Base-by-base conservation (phyloP, 2,329 filamentous ascomycete genomes). In the Neopestalotiopsis rosae region DNA sequence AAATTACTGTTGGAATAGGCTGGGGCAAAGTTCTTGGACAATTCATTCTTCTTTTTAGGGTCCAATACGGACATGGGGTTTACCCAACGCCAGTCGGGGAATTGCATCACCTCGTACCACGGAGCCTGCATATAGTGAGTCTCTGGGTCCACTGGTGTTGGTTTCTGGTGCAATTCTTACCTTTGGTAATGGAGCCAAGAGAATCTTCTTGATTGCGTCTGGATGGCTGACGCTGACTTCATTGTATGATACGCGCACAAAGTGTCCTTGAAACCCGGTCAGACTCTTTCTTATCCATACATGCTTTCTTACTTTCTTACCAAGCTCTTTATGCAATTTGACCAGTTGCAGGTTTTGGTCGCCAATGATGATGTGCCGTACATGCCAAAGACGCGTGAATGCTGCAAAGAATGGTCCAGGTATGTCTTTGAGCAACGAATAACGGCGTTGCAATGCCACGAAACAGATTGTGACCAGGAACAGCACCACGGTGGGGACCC, bases 211-310 rank as follows among this genome's bases (percentile, higher is more conserved):
- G 24, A 83, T 75, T 14, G 78, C 83, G 69, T 83, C 78, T 1
- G 81, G 79, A 70, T 85, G 79, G 68, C 78, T 78, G 42, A 85
- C 77, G 67, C 80, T 83, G 69, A 85, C 78, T 76, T 85, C 82
- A 65, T 84, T 80, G 38, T 79, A 75, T 9, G 77, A 75, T 32
- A 84, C 82, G 10, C 83, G 81, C 45, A 85, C 79, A 70, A 85
- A 84, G 49, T 78, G 72, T 1, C 79, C 77, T 81, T 58, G 10
- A 49, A 57, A 34, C 3, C 4, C 3, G 4, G 20, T 62, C 9
- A 62, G 13, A 17, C 5, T 20, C 9, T 12, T 6, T 14, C 13
- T 12, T n/a, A 6, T 7, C 14, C 17, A 17, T 14, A 12, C 32
- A 40, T 6, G 30, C 10, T 14, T 45, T 6, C 2, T 7, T 10